Conservation (phyloP, 2,329 filamentous ascomycete species). For the Calonectria leucothoes region DNA sequence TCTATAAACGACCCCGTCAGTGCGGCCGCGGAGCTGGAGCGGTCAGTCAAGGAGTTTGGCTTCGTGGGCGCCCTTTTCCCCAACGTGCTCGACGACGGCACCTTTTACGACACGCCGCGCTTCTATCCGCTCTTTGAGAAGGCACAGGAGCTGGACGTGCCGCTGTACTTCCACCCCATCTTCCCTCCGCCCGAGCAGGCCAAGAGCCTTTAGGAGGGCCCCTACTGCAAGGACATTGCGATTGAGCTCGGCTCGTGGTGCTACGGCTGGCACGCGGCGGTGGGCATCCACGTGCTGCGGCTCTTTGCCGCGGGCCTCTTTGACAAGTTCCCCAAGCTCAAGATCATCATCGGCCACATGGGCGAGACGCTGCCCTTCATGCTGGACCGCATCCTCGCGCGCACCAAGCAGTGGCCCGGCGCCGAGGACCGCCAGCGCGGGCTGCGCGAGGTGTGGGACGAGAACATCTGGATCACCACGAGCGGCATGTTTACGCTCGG, state of each 20-base stretch:
- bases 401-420: constrained; percentile 38
- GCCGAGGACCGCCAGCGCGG: constrained; percentile 44
- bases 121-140: constrained; percentile 39
- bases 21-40: constrained; percentile 44
- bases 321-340: constrained; percentile 49
- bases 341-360: constrained; percentile 54
- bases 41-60: constrained; percentile 42
- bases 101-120: constrained; percentile 43
- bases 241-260: constrained; percentile 52
- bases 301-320: constrained; percentile 50
- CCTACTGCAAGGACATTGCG: constrained; percentile 43
- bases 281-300: constrained; percentile 53
- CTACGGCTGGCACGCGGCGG: constrained; percentile 64
- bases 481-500: constrained; percentile 64
- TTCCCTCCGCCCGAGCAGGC: constrained; percentile 46
- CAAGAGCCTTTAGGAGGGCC: constrained; percentile 37
- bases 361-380: constrained; percentile 64
- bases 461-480: constrained; percentile 69
- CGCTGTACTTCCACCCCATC: constrained; percentile 63
- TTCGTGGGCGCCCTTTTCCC: constrained; percentile 48
- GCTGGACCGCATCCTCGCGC: constrained; percentile 57
- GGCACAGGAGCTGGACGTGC: constrained; percentile 57
- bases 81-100: constrained; percentile 41
- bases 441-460: constrained; percentile 63
- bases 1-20: constrained; percentile 44